These are phyloP conservation scores for Oryza glumipatula DNA, from an alignment of 176 grass and related monocot genomes.

Conservation along the genomic window DNA sequence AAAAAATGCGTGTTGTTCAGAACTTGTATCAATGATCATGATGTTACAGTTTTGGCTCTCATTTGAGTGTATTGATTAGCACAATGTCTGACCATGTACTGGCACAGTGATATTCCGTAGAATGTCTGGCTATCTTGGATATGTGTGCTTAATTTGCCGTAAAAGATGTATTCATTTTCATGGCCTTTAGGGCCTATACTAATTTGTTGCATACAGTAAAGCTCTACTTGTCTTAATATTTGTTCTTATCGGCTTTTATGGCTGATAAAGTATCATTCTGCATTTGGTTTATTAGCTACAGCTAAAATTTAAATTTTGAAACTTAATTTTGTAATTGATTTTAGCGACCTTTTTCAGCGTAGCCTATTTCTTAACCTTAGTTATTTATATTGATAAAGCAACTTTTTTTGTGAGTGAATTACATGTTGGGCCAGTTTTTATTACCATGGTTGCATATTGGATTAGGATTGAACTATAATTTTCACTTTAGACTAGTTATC, in stretches of 20 bases:
- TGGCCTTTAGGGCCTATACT: background rate
- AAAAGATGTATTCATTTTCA: background rate
- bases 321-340: no score
- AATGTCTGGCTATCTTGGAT: background rate
- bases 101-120: conserved; percentile 15
- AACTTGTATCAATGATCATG: conserved; percentile 23
- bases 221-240: background rate
- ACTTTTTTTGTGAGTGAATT: no score
- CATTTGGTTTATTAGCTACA: no score
- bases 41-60: conserved; percentile 5
- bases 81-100: conserved; percentile 19
- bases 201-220: background rate
- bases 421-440: no score
- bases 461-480: no score
- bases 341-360: no score
- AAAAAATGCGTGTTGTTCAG: no score
- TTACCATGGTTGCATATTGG: no score
- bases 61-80: conserved; percentile 10
- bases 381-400: no score
- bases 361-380: no score
- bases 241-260: background rate
- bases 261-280: background rate
- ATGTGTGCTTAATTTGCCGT: background rate
- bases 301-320: no score
- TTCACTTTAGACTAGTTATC: no score